These are phyloP conservation scores for Eryngium alpinum DNA, from an alignment of 140 eudicot genomes.

Conservation along the genomic window DNA sequence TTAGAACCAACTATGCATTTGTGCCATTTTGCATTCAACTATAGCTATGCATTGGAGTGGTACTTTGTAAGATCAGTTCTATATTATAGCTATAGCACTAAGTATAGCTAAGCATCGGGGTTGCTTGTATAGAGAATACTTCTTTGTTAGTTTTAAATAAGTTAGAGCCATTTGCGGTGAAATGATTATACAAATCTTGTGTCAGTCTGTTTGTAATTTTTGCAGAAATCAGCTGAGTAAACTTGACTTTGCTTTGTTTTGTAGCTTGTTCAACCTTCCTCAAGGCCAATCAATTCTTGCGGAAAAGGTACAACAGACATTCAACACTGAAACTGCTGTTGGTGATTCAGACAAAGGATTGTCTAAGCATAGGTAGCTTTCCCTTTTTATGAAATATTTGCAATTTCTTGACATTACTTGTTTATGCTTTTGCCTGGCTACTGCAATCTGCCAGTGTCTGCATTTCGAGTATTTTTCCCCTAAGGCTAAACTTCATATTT, in stretches of 20 bases:
- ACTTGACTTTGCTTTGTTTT: slow-evolving; percentile 18
- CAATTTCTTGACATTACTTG: background rate
- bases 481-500: too few species aligned
- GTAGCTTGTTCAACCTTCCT: slow-evolving; percentile 71
- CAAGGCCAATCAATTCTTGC: slow-evolving; percentile 45
- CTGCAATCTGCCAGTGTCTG: background rate
- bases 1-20: too few species aligned
- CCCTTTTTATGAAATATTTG: slow-evolving; percentile 9
- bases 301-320: slow-evolving; percentile 38
- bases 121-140: background rate
- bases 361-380: slow-evolving; percentile 48
- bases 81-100: too few species aligned
- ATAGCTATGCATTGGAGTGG: too few species aligned
- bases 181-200: background rate
- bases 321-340: slow-evolving; percentile 21
- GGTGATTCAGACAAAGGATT: slow-evolving; percentile 30
- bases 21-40: too few species aligned
- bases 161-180: background rate
- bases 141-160: background rate
- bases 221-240: background rate
- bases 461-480: background rate
- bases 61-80: too few species aligned
- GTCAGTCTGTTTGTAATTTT: background rate
- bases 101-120: too few species aligned
- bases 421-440: background rate